Percentiles rank a stretch among this genome's conserved stretches.
phyloP scores from a whole-genome alignment of 345 rosid genomes.

The Aquilaria sinensis region DNA sequence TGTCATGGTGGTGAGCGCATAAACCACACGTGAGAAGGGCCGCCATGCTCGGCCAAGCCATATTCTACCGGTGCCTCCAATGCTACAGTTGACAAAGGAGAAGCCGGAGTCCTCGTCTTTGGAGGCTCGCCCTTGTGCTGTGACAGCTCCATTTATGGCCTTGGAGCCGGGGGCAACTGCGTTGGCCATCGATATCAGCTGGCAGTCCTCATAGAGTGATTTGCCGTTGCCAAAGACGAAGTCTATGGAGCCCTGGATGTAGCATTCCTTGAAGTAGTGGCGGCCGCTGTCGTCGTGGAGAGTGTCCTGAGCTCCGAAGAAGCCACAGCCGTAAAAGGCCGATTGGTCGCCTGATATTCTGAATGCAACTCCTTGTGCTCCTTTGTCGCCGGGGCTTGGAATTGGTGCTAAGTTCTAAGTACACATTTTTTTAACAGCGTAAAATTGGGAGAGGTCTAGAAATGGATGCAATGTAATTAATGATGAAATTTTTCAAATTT shows the following conservation, averaged over 20 bases:
- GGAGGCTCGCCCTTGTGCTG: constrained; percentile 74
- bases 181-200: constrained; percentile 67
- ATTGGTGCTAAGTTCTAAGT: constrained; percentile 74
- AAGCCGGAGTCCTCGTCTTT: constrained; percentile 77
- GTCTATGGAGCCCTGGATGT: constrained; percentile 93
- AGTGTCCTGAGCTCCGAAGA: constrained; percentile 96
- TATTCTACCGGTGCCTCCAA: constrained; percentile 79
- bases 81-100: constrained; percentile 48
- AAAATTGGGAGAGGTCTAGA: not conserved
- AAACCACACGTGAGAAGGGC: constrained; percentile 74
- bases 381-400: constrained; percentile 66
- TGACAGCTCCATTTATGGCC: constrained; percentile 65
- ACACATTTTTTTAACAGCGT: not conserved
- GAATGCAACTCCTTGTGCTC: constrained; percentile 88
- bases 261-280: constrained; percentile 85
- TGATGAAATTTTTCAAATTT: no score
- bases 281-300: constrained; percentile 90
- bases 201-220: constrained; percentile 73
- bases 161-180: constrained; percentile 61
- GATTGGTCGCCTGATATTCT: constrained; percentile 70
- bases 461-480: not conserved
- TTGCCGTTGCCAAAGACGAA: constrained; percentile 83
- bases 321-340: constrained; percentile 77
- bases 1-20: constrained; percentile 52
- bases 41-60: constrained; percentile 96